Conservation (phyloP, 805 yeast species). For the Zygosaccharomyces siamensis region DNA sequence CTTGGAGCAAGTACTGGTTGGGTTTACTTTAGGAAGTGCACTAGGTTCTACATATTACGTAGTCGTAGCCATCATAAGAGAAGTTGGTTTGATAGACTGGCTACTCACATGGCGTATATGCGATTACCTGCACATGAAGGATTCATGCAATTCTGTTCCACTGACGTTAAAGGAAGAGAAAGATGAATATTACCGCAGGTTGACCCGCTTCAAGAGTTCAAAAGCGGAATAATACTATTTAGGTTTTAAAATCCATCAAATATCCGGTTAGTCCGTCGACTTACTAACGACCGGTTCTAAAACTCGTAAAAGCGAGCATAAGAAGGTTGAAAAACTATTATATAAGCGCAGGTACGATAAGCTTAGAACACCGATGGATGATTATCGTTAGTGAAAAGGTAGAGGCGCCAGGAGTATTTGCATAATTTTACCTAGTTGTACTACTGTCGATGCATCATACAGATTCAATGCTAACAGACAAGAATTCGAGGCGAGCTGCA, state of each 20-base stretch:
- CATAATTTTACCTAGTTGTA: no score
- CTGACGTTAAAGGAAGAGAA: constrained; percentile 46
- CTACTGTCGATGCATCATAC: no score
- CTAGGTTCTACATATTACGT: constrained; percentile 57
- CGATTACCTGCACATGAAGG: constrained; percentile 51
- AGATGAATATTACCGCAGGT: constrained; percentile 31
- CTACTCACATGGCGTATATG: constrained; percentile 54
- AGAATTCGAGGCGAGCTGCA: neutral
- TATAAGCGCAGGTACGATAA: no score
- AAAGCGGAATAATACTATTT: neutral
- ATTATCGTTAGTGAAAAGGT: no score
- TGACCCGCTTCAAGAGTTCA: neutral
- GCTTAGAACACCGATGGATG: no score
- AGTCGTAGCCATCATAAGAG: constrained; percentile 51
- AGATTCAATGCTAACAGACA: no score
- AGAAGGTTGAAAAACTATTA: no score
- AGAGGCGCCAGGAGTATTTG: no score
- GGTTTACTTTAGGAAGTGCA: constrained; percentile 56
- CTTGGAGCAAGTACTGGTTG: constrained; percentile 65
- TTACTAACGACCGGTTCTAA: no score
- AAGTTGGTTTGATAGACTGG: constrained; percentile 64
- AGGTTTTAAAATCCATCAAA: no score
- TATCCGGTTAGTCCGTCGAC: no score
- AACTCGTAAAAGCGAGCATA: no score
- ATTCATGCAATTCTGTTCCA: constrained; percentile 50